Percentiles rank a stretch among this genome's conserved stretches.
Conservation (phyloP, 768 basidiomycete genomes). For the Tricholoma bakamatsutake region DNA sequence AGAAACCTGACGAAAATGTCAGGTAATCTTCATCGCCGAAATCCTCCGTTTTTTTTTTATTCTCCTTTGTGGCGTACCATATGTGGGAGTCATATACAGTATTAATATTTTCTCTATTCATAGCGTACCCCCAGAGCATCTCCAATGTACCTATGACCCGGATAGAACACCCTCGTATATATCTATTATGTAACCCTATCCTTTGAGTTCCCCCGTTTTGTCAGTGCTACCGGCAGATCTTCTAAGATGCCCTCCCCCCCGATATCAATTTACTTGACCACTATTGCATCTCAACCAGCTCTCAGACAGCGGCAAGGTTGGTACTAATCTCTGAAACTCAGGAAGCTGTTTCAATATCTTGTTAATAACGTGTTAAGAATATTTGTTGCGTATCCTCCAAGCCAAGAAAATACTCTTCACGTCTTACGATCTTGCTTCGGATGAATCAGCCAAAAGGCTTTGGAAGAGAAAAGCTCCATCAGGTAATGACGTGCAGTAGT, state of each 20-base stretch:
- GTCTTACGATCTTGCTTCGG: slow-evolving; percentile 81
- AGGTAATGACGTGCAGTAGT: slow-evolving; percentile 29
- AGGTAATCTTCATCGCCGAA: too few relatives aligned
- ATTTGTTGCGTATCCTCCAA: slow-evolving; percentile 75
- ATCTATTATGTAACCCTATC: too few relatives aligned
- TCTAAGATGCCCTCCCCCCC: slow-evolving; percentile 70
- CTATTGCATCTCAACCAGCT: slow-evolving; percentile 75
- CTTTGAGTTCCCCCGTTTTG: too few relatives aligned
- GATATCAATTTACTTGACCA: slow-evolving; percentile 80
- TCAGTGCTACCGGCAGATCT: neutral
- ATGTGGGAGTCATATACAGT: too few relatives aligned
- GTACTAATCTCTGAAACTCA: neutral
- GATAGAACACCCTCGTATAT: too few relatives aligned
- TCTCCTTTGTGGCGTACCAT: too few relatives aligned
- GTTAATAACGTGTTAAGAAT: slow-evolving; percentile 44
- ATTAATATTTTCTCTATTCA: too few relatives aligned
- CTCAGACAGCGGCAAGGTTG: slow-evolving; percentile 77
- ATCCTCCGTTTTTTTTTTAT: too few relatives aligned
- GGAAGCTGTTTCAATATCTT: neutral
- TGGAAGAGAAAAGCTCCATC: slow-evolving; percentile 79
- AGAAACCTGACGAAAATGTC: too few relatives aligned
- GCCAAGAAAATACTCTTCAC: slow-evolving; percentile 80
- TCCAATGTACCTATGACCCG: too few relatives aligned
- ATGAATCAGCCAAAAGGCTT: slow-evolving; percentile 70
- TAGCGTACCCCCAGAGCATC: too few relatives aligned